Conservation (phyloP, 331 rosid genomes). For the Pyracantha coccinea region DNA sequence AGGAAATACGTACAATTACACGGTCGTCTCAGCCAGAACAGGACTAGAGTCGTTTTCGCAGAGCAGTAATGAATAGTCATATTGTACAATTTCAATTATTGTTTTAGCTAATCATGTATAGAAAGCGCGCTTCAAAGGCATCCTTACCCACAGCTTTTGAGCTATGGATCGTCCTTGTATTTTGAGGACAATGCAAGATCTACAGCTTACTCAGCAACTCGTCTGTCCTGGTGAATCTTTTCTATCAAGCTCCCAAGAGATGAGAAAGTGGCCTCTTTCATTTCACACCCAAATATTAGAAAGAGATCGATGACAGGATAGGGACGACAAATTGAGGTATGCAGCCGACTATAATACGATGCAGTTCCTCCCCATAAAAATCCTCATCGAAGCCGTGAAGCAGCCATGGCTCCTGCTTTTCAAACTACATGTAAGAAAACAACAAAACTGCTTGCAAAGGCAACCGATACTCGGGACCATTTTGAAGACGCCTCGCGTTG, state of each 20-base stretch:
- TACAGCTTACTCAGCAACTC: slow-evolving; percentile 70
- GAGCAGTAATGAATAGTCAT: too few species aligned
- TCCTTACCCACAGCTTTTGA: slow-evolving; percentile 25
- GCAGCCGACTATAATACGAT: slow-evolving; percentile 75
- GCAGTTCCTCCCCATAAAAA: slow-evolving; percentile 82
- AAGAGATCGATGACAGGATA: not conserved
- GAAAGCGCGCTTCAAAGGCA: not conserved
- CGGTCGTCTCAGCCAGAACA: too few species aligned
- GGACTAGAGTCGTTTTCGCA: too few species aligned
- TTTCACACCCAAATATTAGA: slow-evolving; percentile 1
- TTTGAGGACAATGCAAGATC: slow-evolving; percentile 78
- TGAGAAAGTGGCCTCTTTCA: slow-evolving; percentile 67
- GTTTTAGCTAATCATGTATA: not conserved
- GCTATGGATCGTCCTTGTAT: slow-evolving; percentile 46
- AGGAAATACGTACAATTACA: too few species aligned
- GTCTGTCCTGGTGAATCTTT: slow-evolving; percentile 77
- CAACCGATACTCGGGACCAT: slow-evolving; percentile 95
- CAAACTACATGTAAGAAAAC: slow-evolving; percentile 1
- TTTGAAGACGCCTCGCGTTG: slow-evolving; percentile 60
- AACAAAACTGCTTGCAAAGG: not conserved
- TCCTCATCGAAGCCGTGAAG: slow-evolving; percentile 72
- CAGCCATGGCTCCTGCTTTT: slow-evolving; percentile 93
- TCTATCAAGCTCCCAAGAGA: slow-evolving; percentile 65
- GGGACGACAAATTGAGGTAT: slow-evolving; percentile 25
- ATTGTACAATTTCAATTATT: not conserved